Evolutionary conservation across 1,139 yeast species (phyloP), one percentile per base, ranked within the genome.

Genomic region (Yamadazyma diospyri): DNA sequence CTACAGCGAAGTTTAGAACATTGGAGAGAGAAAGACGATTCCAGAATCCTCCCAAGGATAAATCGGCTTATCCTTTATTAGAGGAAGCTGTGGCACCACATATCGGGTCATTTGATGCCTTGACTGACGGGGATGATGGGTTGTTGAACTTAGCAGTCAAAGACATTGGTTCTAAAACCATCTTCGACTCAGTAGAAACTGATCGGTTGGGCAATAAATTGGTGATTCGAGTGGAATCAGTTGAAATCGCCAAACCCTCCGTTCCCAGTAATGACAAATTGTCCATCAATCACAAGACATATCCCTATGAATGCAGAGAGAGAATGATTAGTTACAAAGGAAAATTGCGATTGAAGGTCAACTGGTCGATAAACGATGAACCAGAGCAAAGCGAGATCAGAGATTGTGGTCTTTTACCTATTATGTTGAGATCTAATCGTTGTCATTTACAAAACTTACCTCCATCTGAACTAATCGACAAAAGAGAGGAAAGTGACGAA

Each of bases 71-170:
- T 51, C 96, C 97, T 6, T 64, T 88, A 31, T 72, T 94, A 28
- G 74, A 76, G 38, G 94, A 86, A 41, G 97, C 98, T 9, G 94
- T 92, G 24, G 78, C 78, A 38, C 99, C 98, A 9, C 99, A 92
- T 57, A 74, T 94, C 38, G 97, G 95, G 7, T 92, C 98, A 2
- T 92, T 92, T 70, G 83, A 92, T 68, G 97, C 97, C 10, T 70
- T 92, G 38, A 84, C 95, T 25, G 95, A 85, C 39, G 96, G 95
- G 4, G 77, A 81, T 18, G 94, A 92, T 22, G 97, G 97, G 4
- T 63, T 92, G 28, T 69, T 92, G 42, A 88, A 89, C 55, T 63
- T 82, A 34, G 97, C 85, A 1, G 95, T 84, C 29, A 71, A 81
- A 51, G 98, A 92, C 51, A 87, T 92, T 43, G 98, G 98, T 8